These are phyloP conservation scores for Penicillium sp. DNA, from an alignment of 2,329 filamentous ascomycete genomes.

Conservation along the genomic window DNA sequence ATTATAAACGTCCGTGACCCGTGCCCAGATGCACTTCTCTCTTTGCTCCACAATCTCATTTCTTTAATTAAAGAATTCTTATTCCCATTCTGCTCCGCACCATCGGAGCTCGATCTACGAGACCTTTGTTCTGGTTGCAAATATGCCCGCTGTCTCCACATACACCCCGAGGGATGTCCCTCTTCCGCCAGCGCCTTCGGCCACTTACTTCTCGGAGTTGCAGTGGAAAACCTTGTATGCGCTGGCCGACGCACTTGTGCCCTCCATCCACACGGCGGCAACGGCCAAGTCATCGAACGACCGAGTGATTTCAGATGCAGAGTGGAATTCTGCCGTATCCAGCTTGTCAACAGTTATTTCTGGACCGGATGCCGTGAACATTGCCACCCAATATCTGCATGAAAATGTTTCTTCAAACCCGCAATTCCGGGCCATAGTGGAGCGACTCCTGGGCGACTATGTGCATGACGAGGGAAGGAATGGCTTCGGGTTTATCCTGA, in stretches of 20 bases:
- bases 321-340: conserved; percentile 35
- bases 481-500: conserved; percentile 46
- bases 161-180: conserved; percentile 34
- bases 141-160: neutral
- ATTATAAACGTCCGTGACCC: neutral
- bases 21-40: neutral
- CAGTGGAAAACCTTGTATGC: conserved; percentile 55
- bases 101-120: too few species aligned
- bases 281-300: conserved; percentile 28
- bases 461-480: conserved; percentile 44
- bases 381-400: conserved; percentile 41
- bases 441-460: conserved; percentile 42
- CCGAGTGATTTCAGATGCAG: conserved; percentile 33
- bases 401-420: conserved; percentile 43
- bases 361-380: conserved; percentile 27
- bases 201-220: conserved; percentile 43
- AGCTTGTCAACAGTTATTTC: conserved; percentile 22
- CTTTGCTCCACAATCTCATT: neutral
- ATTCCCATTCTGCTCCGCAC: neutral
- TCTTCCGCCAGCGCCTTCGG: conserved; percentile 41
- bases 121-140: neutral
- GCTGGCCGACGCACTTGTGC: conserved; percentile 51
- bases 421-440: conserved; percentile 43
- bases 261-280: conserved; percentile 41
- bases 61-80: neutral